These are phyloP conservation scores for Suillus tomentosus DNA, from an alignment of 768 basidiomycete species.

Conservation along the genomic window DNA sequence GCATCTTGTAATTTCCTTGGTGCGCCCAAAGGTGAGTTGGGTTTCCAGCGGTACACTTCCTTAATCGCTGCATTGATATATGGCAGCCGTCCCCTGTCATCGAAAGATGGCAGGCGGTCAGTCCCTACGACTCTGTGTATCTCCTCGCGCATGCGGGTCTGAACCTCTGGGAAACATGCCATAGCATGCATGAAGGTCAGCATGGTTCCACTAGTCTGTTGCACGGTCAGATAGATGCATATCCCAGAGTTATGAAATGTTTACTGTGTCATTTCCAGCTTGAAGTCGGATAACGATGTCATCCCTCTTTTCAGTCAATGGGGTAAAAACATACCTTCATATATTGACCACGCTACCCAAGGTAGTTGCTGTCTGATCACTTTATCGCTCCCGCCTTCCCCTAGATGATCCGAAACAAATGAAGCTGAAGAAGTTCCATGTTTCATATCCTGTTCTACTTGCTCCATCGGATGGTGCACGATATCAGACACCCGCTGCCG, in stretches of 20 bases:
- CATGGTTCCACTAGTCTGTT: slow-evolving; percentile 11
- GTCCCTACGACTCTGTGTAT: slow-evolving; percentile 45
- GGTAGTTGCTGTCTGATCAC: slow-evolving; percentile 1
- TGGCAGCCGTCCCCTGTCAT: slow-evolving; percentile 43
- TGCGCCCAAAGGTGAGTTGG: slow-evolving; percentile 13
- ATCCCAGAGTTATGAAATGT: neutral
- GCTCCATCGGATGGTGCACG: slow-evolving; percentile 11
- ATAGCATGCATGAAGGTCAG: slow-evolving; percentile 13
- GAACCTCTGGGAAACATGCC: slow-evolving; percentile 10
- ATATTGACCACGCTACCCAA: slow-evolving; percentile 14
- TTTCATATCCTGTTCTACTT: slow-evolving; percentile 11
- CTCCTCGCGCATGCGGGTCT: slow-evolving; percentile 29
- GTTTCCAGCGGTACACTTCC: slow-evolving; percentile 26
- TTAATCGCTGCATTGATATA: slow-evolving; percentile 35
- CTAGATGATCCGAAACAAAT: slow-evolving; percentile 10
- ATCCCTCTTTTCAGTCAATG: neutral
- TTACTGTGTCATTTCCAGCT: slow-evolving; percentile 12
- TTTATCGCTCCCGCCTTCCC: neutral
- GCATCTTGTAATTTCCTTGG: slow-evolving; percentile 18
- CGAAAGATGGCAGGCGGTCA: slow-evolving; percentile 43
- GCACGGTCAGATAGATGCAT: neutral
- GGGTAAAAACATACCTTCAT: slow-evolving; percentile 9
- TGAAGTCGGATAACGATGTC: neutral
- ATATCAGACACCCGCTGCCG: slow-evolving; percentile 2
- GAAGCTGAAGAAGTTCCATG: slow-evolving; percentile 8